Evolutionary conservation across 2,329 filamentous ascomycete genomes (phyloP).

Genomic region (Stachybotrys chartarum): DNA sequence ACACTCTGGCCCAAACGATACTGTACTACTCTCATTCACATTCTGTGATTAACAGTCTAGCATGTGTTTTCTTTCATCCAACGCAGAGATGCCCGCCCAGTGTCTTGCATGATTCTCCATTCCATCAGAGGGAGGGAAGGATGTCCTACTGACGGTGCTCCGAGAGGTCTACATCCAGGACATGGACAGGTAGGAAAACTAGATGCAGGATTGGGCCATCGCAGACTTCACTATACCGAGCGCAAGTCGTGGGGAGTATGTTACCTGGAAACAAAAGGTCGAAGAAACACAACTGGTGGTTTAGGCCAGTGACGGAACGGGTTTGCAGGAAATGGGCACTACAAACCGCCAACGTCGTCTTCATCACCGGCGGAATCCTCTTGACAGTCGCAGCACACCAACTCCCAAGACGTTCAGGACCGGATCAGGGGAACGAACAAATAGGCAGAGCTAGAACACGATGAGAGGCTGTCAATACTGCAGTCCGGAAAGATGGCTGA

Average conservation of each 20-base stretch:
- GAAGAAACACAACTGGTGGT: not conserved
- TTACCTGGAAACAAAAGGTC: no score
- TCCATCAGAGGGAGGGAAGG: no score
- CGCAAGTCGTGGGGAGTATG: not conserved
- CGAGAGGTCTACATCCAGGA: no score
- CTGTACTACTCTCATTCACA: no score
- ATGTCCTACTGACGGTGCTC: no score
- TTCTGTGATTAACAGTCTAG: no score
- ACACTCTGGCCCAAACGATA: no score
- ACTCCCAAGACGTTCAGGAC: conserved; percentile 12
- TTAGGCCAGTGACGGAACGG: conserved; percentile 31
- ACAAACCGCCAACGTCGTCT: conserved; percentile 34
- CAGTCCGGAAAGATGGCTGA: no score
- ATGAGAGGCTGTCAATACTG: not conserved
- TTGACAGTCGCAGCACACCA: conserved; percentile 33
- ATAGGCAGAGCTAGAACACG: not conserved
- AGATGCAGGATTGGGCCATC: not conserved
- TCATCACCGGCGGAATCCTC: conserved; percentile 35
- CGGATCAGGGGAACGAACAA: not conserved
- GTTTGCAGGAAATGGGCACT: conserved; percentile 44
- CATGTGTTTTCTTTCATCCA: no score
- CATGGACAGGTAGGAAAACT: no score
- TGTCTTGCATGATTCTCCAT: no score
- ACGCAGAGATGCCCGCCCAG: no score
- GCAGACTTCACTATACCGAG: not conserved